Base-by-base conservation (phyloP, 2,329 filamentous ascomycete genomes). In the Hymenoscyphus fraxineus region DNA sequence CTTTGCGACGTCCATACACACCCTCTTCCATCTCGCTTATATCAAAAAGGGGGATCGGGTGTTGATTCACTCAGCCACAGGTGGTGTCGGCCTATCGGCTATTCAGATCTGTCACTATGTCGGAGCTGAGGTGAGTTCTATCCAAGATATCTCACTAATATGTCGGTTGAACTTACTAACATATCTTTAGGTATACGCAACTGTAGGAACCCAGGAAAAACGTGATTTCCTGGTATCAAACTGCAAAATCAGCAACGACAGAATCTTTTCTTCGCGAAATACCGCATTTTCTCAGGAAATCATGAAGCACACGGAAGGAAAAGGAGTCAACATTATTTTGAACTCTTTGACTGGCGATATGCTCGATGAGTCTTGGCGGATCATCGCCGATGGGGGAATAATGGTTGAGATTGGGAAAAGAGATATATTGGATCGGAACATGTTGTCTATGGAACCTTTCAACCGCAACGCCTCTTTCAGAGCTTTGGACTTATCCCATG, bases 221-320 rank as follows among this genome's bases (percentile, higher is more conserved):
- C 44, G 62, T 19, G 41, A 66, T 15, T 68, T 76, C 31, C 60
- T 78, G 0, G 67, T 71, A 6, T 59, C 71, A 0, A 62, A 60
- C 1, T 72, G 66, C 59, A 70, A 70, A 1, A 73, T 85, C 6
- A 72, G 77, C 0, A 55, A 72, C 0, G 65, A 75, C 1, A 73
- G 73, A n/a, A 79, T 83, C 10, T 68, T 84, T 3, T 70, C 72
- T 54, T 73, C 70, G 1, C 68, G 72, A 12, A 69, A 72, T 38
- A 44, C 61, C 0, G 67, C 67, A 0, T 76, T 77, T 55, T 64
- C 67, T 0, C 22, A 55, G 0, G 68, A 64, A 0, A 64, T 77
- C 10, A 62, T 61, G 13, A 7, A 56, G 12, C 59, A 64, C 1
- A 73, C 72, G 9, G 56, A 66, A 4, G 63, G 67, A 10, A 35